A percentile compares a stretch with the other conserved stretches of the same genome.
Conservation (phyloP, 1,139 yeast species). For the Geotrichum fermentans region DNA sequence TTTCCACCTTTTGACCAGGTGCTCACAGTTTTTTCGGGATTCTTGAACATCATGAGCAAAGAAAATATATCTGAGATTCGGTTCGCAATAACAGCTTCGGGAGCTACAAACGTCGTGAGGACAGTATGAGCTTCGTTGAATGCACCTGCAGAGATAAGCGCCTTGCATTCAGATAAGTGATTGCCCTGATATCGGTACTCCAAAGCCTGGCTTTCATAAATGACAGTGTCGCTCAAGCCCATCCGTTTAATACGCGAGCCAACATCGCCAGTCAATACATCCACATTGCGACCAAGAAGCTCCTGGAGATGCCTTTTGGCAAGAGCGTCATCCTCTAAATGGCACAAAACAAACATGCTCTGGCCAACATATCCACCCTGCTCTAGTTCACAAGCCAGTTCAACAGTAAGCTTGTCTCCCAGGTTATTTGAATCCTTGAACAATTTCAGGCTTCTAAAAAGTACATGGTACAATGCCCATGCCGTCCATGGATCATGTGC, state of each 20-base stretch:
- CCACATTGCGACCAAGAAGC: constrained; percentile 48
- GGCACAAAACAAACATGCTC: constrained; percentile 57
- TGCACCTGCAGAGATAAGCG: constrained; percentile 57
- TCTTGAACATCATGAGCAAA: constrained; percentile 45
- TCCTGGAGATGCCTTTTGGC: constrained; percentile 43
- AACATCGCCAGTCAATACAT: constrained; percentile 36
- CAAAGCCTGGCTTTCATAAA: constrained; percentile 34
- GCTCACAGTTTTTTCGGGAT: constrained; percentile 38
- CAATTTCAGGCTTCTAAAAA: constrained; percentile 29
- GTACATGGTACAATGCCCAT: constrained; percentile 54
- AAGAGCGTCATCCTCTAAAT: constrained; percentile 44
- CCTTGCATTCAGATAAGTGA: constrained; percentile 55
- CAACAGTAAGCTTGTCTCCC: constrained; percentile 46
- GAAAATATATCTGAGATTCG: constrained; percentile 40
- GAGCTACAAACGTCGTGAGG: constrained; percentile 60
- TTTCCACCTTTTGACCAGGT: constrained; percentile 54
- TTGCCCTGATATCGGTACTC: constrained; percentile 45
- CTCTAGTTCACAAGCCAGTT: constrained; percentile 53
- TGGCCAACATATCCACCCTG: constrained; percentile 51
- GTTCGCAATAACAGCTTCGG: constrained; percentile 51
- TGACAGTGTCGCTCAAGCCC: constrained; percentile 30
- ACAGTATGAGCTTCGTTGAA: constrained; percentile 62
- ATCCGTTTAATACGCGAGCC: constrained; percentile 40
- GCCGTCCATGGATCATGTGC: constrained; percentile 41
- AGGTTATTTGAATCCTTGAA: constrained; percentile 23